Conservation (phyloP, 148 eudicot genomes). For the Gaultheria prostrata region DNA sequence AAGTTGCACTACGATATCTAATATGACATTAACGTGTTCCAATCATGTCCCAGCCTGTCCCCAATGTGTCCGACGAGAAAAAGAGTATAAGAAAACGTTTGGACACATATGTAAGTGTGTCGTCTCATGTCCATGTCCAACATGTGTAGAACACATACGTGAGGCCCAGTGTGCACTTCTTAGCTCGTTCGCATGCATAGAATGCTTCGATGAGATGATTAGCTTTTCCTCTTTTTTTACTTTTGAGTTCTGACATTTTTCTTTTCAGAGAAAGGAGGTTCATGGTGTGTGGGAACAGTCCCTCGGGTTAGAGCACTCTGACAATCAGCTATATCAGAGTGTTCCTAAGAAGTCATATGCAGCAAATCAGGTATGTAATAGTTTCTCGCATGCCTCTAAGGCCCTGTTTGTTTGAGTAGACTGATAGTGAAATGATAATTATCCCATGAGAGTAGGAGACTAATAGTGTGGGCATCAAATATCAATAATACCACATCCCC, state of each 20-base stretch:
- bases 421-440: background rate
- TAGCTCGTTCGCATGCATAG: background rate
- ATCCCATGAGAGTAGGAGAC: background rate
- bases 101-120: background rate
- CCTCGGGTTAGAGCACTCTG: constrained; percentile 90
- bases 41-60: background rate
- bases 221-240: background rate
- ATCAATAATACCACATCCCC: background rate
- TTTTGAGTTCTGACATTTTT: background rate
- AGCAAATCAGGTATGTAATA: background rate
- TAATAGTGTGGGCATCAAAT: background rate
- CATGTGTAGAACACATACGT: background rate
- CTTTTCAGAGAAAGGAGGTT: constrained; percentile 59
- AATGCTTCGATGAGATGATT: background rate
- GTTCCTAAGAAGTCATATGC: background rate
- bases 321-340: constrained; percentile 60
- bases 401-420: background rate
- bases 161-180: background rate
- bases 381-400: background rate
- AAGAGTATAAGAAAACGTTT: background rate
- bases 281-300: constrained; percentile 96
- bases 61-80: background rate
- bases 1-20: background rate
- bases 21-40: background rate
- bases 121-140: background rate